Base-by-base conservation (phyloP, 345 rosid genomes). In the Sisymbrium irio region DNA sequence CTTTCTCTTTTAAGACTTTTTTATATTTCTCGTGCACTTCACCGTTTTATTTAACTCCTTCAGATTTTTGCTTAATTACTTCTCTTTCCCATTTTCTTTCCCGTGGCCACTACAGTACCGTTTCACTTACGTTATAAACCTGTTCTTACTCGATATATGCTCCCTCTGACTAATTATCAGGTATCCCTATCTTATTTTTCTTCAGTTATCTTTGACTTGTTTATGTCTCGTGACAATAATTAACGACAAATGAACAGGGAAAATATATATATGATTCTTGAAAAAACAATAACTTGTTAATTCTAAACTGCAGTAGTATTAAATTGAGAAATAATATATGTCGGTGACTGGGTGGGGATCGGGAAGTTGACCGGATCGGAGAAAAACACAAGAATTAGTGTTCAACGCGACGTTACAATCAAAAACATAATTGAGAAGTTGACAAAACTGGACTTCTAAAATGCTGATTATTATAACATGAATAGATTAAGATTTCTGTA, bases 1-100 rank as follows among this genome's bases (percentile, higher is more conserved):
- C 49, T 42, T 53, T 65, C 66, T 65, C 72, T 22, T 22, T 22
- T 22, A 22, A 22, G 25, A 1, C 25, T 22, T 54, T 54, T 39
- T 28, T 46, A 46, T 18, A 13, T 33, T 33, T 67, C 73, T 67
- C 73, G 73, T 75, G 78, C 30, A 49, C 30, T 75, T 61, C 78
- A 75, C 78, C 68, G 68, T 47, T 65, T 58, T 39, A 36, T 46
- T 64, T 57, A 35, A 28, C 3, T 37, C 72, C 9, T 11, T 15
- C 67, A 37, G 13, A 40, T 41, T 4, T 19, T 32, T 8, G 22
- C 8, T 33, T 15, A 33, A 35, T 37, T 35, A 19, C 18, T 4
- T 30, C 33, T 30, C 33, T 13, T 40, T 1, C 15, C 13, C n/a
- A 4, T 12, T 12, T 39, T 33, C 25, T 57, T 33, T 57, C 25